Base-by-base conservation (phyloP, 2,329 filamentous ascomycete species). In the Lachnellula willkommii region DNA sequence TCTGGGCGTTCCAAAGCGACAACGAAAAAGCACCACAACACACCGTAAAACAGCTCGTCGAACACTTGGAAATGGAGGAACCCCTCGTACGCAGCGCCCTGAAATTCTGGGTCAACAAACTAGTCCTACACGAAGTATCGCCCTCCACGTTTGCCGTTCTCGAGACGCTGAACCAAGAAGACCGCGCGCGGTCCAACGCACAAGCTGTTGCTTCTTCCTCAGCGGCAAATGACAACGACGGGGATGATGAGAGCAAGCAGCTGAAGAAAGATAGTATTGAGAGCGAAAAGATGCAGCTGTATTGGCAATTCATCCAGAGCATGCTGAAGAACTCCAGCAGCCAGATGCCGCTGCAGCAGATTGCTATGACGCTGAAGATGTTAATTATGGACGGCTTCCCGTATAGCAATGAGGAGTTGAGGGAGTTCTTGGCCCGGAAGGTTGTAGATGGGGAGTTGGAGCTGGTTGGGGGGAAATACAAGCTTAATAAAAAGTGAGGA, bases 331-430 rank as follows among this genome's bases (percentile, higher is more conserved):
- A 96, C 71, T 88, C 90, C 65, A 87, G 87, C 17, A 83, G 80
- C 17, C 73, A 87, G 28, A 94, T 96, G 89, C 86, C 89, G 50
- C 75, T 92, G 57, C 79, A 79, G 54, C 83, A 91, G 69, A 95
- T 99, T 62, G 80, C 85, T 8, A 95, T 92, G 87, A 96, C 97
- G 90, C 80, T 99, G 79, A 90, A 90, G 73, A 93, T 97, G 80
- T 81, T 93, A 56, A 84, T 96, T 52, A 83, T 89, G 0, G 90
- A 90, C 12, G 92, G 91, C 2, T 96, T 96, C 69, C 83, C 89
- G 0, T 96, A 90, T 80, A 90, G 87, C 59, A 89, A 89, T 66
- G 92, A 96, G 69, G 92, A 97, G 73, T 74, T 97, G 59, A 83
- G 85, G 65, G 88, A 88, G 70, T 88, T 96, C 69, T 73, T 97